Evolutionary conservation across 352 stramenopile species (phyloP).

Genomic region (Thraustochytrium sp.): DNA sequence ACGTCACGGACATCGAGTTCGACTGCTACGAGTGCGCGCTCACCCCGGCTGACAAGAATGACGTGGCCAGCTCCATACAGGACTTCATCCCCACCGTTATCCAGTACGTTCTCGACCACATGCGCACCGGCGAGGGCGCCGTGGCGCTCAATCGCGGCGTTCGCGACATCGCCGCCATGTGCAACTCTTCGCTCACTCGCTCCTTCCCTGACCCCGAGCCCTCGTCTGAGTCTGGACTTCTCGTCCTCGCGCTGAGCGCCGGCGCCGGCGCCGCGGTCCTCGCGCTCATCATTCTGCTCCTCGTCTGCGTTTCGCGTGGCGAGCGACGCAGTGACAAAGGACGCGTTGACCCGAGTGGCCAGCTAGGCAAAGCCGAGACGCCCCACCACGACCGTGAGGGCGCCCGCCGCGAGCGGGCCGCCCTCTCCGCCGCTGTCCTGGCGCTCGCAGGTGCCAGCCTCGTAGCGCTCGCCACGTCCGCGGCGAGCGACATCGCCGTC

Average conservation of each 20-base stretch:
- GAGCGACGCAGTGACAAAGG: background rate
- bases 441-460: background rate
- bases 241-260: background rate
- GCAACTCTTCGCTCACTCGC: background rate
- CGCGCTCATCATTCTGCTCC: background rate
- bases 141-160: background rate
- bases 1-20: background rate
- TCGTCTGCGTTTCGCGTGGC: background rate
- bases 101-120: background rate
- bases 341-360: too few species aligned
- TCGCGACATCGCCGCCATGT: background rate
- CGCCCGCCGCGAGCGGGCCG: background rate
- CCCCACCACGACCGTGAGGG: background rate
- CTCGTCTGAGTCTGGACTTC: background rate
- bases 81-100: background rate
- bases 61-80: background rate
- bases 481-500: background rate
- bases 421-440: background rate
- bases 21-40: conserved; percentile 1
- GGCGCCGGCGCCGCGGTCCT: background rate
- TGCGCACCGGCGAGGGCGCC: background rate
- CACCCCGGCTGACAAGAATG: background rate
- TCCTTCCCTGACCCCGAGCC: background rate
- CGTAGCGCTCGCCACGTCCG: background rate
- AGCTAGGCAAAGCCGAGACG: too few species aligned